These are phyloP conservation scores for Monotropa hypopitys DNA, from an alignment of 179 eudicot species.

Conservation along the genomic window DNA sequence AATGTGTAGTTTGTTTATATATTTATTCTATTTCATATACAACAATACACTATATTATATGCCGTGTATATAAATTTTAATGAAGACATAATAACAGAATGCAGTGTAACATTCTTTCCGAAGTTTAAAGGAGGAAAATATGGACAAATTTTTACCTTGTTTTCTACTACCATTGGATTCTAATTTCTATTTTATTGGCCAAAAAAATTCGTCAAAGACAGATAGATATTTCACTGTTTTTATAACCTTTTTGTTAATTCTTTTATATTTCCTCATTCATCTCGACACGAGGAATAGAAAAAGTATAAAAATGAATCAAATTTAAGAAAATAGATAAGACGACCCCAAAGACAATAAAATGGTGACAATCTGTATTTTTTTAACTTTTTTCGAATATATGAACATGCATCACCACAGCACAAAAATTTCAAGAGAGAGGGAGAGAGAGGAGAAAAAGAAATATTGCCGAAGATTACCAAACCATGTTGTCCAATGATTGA, in stretches of 20 bases:
- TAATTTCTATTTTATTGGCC: too few relatives aligned
- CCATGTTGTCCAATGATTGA: constrained; percentile 13
- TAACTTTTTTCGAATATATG: too few relatives aligned
- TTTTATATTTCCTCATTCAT: too few relatives aligned
- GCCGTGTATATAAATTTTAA: background rate
- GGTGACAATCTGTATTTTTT: too few relatives aligned
- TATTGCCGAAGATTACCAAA: constrained; percentile 15
- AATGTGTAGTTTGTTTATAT: background rate
- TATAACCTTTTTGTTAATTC: too few relatives aligned
- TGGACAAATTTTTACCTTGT: background rate
- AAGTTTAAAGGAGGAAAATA: background rate
- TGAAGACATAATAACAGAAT: background rate
- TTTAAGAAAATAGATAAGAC: too few relatives aligned
- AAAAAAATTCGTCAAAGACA: too few relatives aligned
- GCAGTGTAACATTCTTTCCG: background rate
- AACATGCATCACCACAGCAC: background rate
- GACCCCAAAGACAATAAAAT: too few relatives aligned
- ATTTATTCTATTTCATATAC: background rate
- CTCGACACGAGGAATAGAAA: too few relatives aligned
- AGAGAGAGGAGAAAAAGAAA: background rate
- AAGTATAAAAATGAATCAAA: too few relatives aligned
- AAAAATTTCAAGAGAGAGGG: background rate
- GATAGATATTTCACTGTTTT: too few relatives aligned
- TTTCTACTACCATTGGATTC: too few relatives aligned
- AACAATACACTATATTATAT: background rate